Percentiles rank a stretch among this genome's conserved stretches.
These are phyloP conservation scores for Curvularia spicifera DNA, from an alignment of 2,329 filamentous ascomycete species.

Conservation along the genomic window DNA sequence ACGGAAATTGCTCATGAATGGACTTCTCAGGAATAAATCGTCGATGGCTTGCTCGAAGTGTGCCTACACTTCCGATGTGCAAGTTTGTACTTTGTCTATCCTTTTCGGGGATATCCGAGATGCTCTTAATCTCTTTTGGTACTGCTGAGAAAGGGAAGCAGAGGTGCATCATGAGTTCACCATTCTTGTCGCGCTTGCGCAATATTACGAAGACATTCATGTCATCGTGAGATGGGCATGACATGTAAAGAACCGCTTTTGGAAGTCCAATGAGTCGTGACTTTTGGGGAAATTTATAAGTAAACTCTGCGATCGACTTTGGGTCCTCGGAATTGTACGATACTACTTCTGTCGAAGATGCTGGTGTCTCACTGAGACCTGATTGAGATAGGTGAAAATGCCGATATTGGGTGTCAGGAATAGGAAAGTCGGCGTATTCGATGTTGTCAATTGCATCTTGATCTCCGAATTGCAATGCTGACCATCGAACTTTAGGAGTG, in stretches of 20 bases:
- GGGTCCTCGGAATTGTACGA: slow-evolving; percentile 28
- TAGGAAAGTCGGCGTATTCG: slow-evolving; percentile 23
- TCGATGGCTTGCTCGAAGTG: slow-evolving; percentile 55
- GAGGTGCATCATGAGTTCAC: slow-evolving; percentile 44
- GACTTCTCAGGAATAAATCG: slow-evolving; percentile 33
- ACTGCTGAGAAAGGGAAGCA: slow-evolving; percentile 50
- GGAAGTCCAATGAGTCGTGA: slow-evolving; percentile 55
- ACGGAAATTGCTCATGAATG: slow-evolving; percentile 37
- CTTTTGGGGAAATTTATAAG: slow-evolving; percentile 41
- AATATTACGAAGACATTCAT: slow-evolving; percentile 54
- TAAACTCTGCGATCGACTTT: slow-evolving; percentile 23
- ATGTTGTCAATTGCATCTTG: slow-evolving; percentile 26
- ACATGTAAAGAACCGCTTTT: slow-evolving; percentile 58
- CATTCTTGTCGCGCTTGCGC: slow-evolving; percentile 53
- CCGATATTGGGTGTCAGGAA: slow-evolving; percentile 24
- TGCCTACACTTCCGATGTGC: slow-evolving; percentile 53
- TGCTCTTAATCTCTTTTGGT: slow-evolving; percentile 31
- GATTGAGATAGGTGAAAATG: slow-evolving; percentile 18
- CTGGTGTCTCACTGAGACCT: slow-evolving; percentile 9
- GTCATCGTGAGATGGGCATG: slow-evolving; percentile 52
- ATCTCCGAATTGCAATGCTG: slow-evolving; percentile 42
- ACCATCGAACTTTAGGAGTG: slow-evolving; percentile 55
- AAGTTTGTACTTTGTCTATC: slow-evolving; percentile 52
- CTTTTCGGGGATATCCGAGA: slow-evolving; percentile 65
- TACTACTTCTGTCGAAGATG: slow-evolving; percentile 7